Evolutionary conservation across 768 basidiomycete genomes (phyloP).

Genomic region (Trametes coccinea): DNA sequence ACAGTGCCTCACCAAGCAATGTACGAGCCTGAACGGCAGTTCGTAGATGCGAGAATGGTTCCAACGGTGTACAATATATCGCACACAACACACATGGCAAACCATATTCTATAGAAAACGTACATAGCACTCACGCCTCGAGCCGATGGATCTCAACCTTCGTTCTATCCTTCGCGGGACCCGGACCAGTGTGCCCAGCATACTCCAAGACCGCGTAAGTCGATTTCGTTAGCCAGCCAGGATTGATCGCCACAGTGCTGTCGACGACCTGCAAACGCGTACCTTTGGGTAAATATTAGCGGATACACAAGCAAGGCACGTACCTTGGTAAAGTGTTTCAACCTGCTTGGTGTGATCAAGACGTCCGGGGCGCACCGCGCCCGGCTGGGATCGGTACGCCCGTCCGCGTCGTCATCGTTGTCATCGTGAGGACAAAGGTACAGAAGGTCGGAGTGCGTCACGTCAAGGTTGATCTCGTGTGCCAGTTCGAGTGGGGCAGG

Average conservation of each 20-base stretch:
- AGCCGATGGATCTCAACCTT: constrained; percentile 21
- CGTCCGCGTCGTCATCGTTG: constrained; percentile 38
- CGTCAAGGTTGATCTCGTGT: constrained; percentile 85
- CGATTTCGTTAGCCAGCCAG: constrained; percentile 70
- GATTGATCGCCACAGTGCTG: constrained; percentile 79
- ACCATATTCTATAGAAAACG: not conserved
- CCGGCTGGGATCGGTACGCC: constrained; percentile 14
- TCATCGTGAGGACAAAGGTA: constrained; percentile 27
- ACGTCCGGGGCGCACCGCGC: constrained; percentile 65
- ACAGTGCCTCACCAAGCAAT: no score
- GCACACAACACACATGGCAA: not conserved
- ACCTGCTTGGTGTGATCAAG: constrained; percentile 80
- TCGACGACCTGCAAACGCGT: constrained; percentile 61
- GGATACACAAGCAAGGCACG: constrained; percentile 8
- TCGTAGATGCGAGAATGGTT: no score
- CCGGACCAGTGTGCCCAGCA: constrained; percentile 5
- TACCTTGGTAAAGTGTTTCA: constrained; percentile 92
- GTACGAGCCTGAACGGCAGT: no score
- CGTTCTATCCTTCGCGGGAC: constrained; percentile 17
- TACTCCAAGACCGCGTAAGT: constrained; percentile 49
- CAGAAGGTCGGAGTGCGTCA: constrained; percentile 69
- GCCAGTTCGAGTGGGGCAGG: constrained; percentile 76
- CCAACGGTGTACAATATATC: not conserved
- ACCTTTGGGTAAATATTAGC: no score
- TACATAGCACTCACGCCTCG: not conserved